phyloP scores from a whole-genome alignment of 2,329 filamentous ascomycete genomes.

The Calonectria fujianensis region DNA sequence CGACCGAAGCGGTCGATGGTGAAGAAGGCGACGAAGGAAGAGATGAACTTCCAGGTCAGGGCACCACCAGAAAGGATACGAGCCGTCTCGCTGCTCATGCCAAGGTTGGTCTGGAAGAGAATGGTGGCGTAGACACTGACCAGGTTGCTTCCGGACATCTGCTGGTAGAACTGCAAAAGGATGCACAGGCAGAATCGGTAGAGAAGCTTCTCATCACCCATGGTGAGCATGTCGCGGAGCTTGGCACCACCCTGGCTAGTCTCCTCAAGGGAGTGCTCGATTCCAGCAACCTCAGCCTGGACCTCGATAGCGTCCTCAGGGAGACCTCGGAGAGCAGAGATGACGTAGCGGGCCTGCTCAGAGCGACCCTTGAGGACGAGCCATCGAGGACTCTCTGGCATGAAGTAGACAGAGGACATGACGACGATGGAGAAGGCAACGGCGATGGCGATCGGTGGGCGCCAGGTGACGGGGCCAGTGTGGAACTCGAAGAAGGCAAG shows the following conservation, averaged over 20 bases:
- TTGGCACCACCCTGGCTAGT: slow-evolving; percentile 60
- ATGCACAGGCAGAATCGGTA: slow-evolving; percentile 64
- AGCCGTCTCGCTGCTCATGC: slow-evolving; percentile 45
- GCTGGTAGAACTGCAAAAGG: slow-evolving; percentile 55
- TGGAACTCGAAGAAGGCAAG: slow-evolving; percentile 62
- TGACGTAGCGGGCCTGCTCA: slow-evolving; percentile 56
- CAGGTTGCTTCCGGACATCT: slow-evolving; percentile 53
- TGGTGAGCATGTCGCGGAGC: slow-evolving; percentile 66
- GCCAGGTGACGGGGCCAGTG: slow-evolving; percentile 54
- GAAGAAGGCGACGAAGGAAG: slow-evolving; percentile 50
- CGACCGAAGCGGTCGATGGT: slow-evolving; percentile 53
- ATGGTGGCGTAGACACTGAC: slow-evolving; percentile 53
- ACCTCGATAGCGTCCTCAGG: slow-evolving; percentile 61
- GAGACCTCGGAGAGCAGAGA: slow-evolving; percentile 62
- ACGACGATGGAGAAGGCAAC: slow-evolving; percentile 57
- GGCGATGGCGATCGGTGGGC: slow-evolving; percentile 61
- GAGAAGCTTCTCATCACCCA: slow-evolving; percentile 68
- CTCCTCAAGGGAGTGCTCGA: slow-evolving; percentile 68
- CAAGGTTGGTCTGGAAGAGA: slow-evolving; percentile 51
- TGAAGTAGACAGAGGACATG: slow-evolving; percentile 57
- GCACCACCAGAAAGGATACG: slow-evolving; percentile 51
- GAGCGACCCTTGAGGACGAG: slow-evolving; percentile 57
- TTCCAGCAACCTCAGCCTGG: slow-evolving; percentile 65
- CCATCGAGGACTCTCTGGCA: slow-evolving; percentile 61
- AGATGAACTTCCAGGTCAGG: slow-evolving; percentile 57